These are phyloP conservation scores for Backusella mclennaniae DNA, from an alignment of 192 early-diverging fungal species.

Conservation along the genomic window DNA sequence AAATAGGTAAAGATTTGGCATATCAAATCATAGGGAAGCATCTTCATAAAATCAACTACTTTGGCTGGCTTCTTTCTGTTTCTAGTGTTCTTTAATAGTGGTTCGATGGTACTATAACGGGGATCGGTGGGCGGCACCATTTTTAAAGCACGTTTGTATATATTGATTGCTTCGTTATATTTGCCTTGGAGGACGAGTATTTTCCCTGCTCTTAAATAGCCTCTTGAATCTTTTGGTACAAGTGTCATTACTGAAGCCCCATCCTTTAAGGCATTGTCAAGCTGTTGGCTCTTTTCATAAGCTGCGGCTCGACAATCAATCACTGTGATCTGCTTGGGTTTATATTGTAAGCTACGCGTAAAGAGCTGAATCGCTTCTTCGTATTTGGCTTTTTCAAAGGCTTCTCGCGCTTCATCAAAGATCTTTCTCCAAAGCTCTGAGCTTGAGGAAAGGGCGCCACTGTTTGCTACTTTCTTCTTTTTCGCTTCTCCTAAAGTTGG, in stretches of 20 bases:
- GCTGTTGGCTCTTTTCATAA: not conserved
- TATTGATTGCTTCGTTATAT: not conserved
- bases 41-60: slow-evolving; percentile 3
- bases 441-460: not conserved
- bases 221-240: not conserved
- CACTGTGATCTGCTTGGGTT: not conserved
- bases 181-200: not conserved
- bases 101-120: not conserved
- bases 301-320: slow-evolving; percentile 11
- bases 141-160: not conserved
- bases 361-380: slow-evolving; percentile 1
- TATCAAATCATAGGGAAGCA: slow-evolving; percentile 10
- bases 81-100: not conserved
- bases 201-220: slow-evolving; percentile 6
- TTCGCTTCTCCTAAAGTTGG: not conserved
- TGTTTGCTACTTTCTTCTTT: not conserved
- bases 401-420: not conserved
- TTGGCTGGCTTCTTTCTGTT: not conserved
- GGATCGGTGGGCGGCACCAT: not conserved
- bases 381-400: not conserved
- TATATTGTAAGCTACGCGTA: not conserved
- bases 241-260: not conserved
- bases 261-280: not conserved
- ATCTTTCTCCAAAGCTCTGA: not conserved
- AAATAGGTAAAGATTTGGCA: slow-evolving; percentile 2